Percentiles rank a stretch among this genome's conserved stretches.
Evolutionary conservation across 768 basidiomycete genomes (phyloP).

Genomic region (Termitomyces titanicus): DNA sequence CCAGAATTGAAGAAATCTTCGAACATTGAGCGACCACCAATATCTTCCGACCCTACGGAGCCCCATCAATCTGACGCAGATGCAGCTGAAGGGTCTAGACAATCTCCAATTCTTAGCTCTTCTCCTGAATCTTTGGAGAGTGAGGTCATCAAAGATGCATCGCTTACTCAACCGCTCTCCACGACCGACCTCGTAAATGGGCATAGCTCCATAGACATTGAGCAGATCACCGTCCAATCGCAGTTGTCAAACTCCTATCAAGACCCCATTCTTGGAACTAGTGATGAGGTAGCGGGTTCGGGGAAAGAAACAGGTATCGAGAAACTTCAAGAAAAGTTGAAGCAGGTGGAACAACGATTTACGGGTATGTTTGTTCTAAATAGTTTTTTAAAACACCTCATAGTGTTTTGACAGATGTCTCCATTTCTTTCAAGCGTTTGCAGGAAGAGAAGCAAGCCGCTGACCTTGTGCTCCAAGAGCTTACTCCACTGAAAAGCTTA

Average conservation of each 20-base stretch:
- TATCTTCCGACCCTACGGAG: neutral
- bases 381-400: neutral
- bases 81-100: neutral
- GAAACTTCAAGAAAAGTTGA: constrained; percentile 59
- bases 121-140: neutral
- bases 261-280: neutral
- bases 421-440: constrained; percentile 71
- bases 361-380: constrained; percentile 41
- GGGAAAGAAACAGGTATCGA: constrained; percentile 38
- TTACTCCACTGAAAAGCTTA: constrained; percentile 67
- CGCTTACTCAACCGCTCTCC: neutral
- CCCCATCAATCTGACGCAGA: neutral
- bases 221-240: neutral
- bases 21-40: neutral
- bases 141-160: neutral
- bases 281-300: neutral
- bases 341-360: constrained; percentile 75
- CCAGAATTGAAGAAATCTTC: neutral
- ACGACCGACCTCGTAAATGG: neutral
- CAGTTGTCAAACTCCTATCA: too few species aligned
- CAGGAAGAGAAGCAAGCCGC: constrained; percentile 69
- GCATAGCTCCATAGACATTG: neutral
- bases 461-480: constrained; percentile 63
- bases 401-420: constrained; percentile 54
- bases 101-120: neutral